Conservation (phyloP, 1,284 basidiomycete species). For the Rhodotorula sp. region DNA sequence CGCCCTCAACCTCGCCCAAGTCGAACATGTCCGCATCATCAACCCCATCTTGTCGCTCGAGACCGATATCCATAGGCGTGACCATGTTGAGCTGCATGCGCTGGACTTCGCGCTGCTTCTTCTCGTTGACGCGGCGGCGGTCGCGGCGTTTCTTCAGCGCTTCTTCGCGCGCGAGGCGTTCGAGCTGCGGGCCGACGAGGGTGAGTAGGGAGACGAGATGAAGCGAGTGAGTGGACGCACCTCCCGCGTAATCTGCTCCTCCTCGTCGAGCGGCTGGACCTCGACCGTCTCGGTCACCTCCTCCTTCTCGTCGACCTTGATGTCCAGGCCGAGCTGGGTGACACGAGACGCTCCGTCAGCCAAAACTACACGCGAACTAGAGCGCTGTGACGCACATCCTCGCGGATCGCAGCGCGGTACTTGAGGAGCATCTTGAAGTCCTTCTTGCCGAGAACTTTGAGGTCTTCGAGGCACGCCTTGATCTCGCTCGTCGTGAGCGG, state of each 20-base stretch:
- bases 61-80: constrained; percentile 88
- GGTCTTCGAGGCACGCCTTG: constrained; percentile 77
- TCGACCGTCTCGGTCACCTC: constrained; percentile 75
- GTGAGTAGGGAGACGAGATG: neutral
- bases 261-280: constrained; percentile 78
- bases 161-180: constrained; percentile 62
- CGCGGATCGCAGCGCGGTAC: constrained; percentile 80
- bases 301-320: constrained; percentile 64
- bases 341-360: no score
- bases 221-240: constrained; percentile 54
- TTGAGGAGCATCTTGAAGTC: constrained; percentile 93
- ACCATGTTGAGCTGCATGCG: constrained; percentile 98
- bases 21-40: constrained; percentile 82
- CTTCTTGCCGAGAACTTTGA: constrained; percentile 95
- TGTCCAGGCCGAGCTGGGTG: constrained; percentile 66
- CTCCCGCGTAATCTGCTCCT: constrained; percentile 82
- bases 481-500: constrained; percentile 77
- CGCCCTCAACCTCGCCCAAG: constrained; percentile 63
- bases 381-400: constrained; percentile 72
- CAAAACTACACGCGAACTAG: no score
- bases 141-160: constrained; percentile 74
- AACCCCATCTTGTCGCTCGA: constrained; percentile 62
- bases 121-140: constrained; percentile 82
- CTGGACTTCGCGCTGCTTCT: constrained; percentile 81
- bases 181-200: constrained; percentile 61